Evolutionary conservation across 768 basidiomycete species (phyloP).

Genomic region (button mushroom (Agaricus bisporus)): DNA sequence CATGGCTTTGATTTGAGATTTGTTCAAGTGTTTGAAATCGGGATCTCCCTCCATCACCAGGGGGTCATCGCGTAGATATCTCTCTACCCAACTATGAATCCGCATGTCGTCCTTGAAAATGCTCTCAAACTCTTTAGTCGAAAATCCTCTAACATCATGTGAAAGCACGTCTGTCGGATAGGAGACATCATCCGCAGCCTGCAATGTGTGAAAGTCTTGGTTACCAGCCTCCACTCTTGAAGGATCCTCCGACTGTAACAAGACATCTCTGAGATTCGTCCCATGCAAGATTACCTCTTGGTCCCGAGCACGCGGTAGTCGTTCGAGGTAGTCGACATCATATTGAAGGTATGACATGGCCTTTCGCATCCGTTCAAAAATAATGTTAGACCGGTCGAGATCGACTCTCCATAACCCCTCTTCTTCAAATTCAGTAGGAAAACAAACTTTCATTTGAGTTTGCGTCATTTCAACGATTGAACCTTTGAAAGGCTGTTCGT

Average conservation of each 20-base stretch:
- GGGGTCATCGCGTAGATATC: conserved; percentile 57
- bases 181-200: conserved; percentile 15
- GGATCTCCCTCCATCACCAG: conserved; percentile 77
- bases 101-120: conserved; percentile 67
- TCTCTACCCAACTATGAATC: conserved; percentile 75
- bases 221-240: not conserved
- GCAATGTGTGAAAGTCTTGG: conserved; percentile 4
- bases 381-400: conserved; percentile 59
- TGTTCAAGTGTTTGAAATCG: conserved; percentile 53
- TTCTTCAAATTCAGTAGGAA: conserved; percentile 39
- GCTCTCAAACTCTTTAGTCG: conserved; percentile 25
- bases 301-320: conserved; percentile 19
- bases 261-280: conserved; percentile 63
- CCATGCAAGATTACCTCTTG: conserved; percentile 58
- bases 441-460: conserved; percentile 53
- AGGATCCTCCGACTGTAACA: conserved; percentile 43
- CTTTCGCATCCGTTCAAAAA: conserved; percentile 61
- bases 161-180: conserved; percentile 8
- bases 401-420: conserved; percentile 63
- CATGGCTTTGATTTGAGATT: conserved; percentile 74
- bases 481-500: conserved; percentile 47
- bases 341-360: conserved; percentile 55
- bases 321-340: conserved; percentile 42
- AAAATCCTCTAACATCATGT: conserved; percentile 6
- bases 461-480: conserved; percentile 43